These are phyloP conservation scores for Achaetomiella virescens DNA, from an alignment of 495 filamentous ascomycete species.

Conservation along the genomic window DNA sequence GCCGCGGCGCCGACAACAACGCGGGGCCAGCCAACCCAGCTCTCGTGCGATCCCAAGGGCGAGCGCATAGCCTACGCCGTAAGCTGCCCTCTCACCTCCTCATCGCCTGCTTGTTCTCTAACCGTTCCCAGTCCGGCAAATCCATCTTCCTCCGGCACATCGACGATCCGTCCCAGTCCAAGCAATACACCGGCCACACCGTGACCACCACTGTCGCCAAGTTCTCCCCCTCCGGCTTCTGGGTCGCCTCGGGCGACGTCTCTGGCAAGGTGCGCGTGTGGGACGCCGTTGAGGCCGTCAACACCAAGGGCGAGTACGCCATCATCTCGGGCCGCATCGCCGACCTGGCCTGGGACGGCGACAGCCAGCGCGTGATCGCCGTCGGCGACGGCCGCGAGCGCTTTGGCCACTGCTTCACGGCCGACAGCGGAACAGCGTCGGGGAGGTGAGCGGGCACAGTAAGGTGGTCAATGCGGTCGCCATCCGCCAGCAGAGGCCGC, in stretches of 20 bases:
- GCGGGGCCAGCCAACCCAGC: slow-evolving; percentile 81
- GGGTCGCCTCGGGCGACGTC: slow-evolving; percentile 87
- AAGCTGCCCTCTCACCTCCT: slow-evolving; percentile 29
- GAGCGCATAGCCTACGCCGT: slow-evolving; percentile 92
- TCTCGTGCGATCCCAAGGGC: slow-evolving; percentile 85
- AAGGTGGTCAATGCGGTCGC: slow-evolving; percentile 85
- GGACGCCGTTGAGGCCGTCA: slow-evolving; percentile 64
- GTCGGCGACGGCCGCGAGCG: slow-evolving; percentile 92
- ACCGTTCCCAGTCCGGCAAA: slow-evolving; percentile 68
- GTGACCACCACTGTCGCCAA: slow-evolving; percentile 82
- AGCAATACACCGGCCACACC: slow-evolving; percentile 89
- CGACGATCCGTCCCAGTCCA: slow-evolving; percentile 73
- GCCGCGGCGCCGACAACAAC: slow-evolving; percentile 66
- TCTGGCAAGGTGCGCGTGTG: slow-evolving; percentile 81
- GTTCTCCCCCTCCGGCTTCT: slow-evolving; percentile 92
- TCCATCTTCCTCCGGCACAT: slow-evolving; percentile 91
- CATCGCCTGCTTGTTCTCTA: neutral
- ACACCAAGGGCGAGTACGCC: slow-evolving; percentile 78
- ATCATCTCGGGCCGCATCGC: slow-evolving; percentile 94
- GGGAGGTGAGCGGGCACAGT: slow-evolving; percentile 86
- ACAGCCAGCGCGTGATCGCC: slow-evolving; percentile 91
- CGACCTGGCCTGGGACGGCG: slow-evolving; percentile 95
- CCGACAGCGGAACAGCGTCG: slow-evolving; percentile 91
- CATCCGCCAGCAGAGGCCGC: slow-evolving; percentile 79
- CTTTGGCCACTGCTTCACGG: slow-evolving; percentile 90